phyloP scores from a whole-genome alignment of 2,329 filamentous ascomycete genomes.

The Monosporascus sp. region DNA sequence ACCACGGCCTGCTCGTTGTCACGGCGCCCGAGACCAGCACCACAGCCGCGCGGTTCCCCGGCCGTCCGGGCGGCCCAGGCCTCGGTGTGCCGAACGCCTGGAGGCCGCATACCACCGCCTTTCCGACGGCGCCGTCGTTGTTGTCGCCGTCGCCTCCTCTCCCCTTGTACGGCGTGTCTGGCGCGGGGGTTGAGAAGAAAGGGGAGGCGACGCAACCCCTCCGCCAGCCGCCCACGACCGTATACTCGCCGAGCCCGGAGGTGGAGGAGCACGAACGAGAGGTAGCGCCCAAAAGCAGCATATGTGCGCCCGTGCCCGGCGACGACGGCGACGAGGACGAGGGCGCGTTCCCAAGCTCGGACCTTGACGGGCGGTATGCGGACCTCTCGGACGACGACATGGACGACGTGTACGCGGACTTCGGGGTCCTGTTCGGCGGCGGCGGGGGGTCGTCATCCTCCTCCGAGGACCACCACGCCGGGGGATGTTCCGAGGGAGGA shows the following conservation, averaged over 20 bases:
- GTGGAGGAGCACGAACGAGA: too few species aligned
- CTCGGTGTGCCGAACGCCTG: conserved; percentile 17
- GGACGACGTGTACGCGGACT: conserved; percentile 51
- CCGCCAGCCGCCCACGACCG: too few species aligned
- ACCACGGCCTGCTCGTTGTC: conserved; percentile 30
- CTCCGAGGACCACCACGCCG: neutral
- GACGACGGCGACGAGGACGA: conserved; percentile 39
- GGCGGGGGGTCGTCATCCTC: neutral
- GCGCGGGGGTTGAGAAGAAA: too few species aligned
- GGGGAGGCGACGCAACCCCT: too few species aligned
- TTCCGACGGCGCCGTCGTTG: conserved; percentile 1
- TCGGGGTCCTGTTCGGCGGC: conserved; percentile 44
- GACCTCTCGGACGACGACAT: conserved; percentile 37
- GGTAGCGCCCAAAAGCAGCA: conserved; percentile 7
- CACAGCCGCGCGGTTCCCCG: conserved; percentile 3
- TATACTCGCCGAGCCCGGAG: too few species aligned
- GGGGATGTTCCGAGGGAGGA: neutral
- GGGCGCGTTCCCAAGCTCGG: conserved; percentile 42
- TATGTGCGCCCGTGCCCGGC: conserved; percentile 11
- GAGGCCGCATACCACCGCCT: conserved; percentile 22
- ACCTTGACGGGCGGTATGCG: conserved; percentile 39
- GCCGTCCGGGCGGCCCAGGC: conserved; percentile 5
- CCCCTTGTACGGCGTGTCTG: too few species aligned
- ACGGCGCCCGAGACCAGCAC: conserved; percentile 6
- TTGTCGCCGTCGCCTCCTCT: too few species aligned